Base-by-base conservation (phyloP, 441 rosid genomes). In the Bruguiera hainesii region DNA sequence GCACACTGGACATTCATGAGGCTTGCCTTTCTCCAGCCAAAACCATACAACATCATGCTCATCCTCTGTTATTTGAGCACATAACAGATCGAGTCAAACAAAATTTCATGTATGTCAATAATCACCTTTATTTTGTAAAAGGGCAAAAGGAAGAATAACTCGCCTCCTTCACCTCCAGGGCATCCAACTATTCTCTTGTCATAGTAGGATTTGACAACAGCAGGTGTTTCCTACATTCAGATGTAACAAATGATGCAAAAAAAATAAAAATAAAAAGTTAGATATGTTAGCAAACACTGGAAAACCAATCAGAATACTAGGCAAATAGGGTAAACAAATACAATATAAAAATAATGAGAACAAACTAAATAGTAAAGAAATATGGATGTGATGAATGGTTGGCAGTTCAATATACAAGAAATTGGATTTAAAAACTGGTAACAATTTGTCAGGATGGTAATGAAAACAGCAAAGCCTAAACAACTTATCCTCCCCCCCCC, bases 11-110 rank as follows among this genome's bases (percentile, higher is more conserved):
- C 99, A 92, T 76, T 90, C 97, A 60, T 79, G 79, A 2, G 90
- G 83, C 83, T 85, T 82, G 83, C 87, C 98, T 78, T 95, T 95
- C 87, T 89, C 86, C 82, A 95, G 86, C 98, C 98, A 90, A 80
- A 92, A 95, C 98, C 99, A 95, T 62, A 92, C 96, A 60, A 90
- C 92, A 58, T 95, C 98, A 68, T 95, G 99, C 71, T 92, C 98
- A 46, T 95, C 98, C 87, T 94, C 98, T 94, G 82, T 67, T 70
- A 63, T 63, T 49, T 5, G 52, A 57, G 64, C 64, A 33, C 16
- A 66, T 8, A 42, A 37, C 56, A 66, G 33, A 52, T 8, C 15
- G 62, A 42, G 61, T 65, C 26, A 66, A 63, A 57, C 60, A 2
- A 21, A 21, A 63, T 25, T 65, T 31, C 48, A 33, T 31, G 13